phyloP scores from a whole-genome alignment of 228 moss, liverwort and hornwort genomes.

The Sphagnum fallax region DNA sequence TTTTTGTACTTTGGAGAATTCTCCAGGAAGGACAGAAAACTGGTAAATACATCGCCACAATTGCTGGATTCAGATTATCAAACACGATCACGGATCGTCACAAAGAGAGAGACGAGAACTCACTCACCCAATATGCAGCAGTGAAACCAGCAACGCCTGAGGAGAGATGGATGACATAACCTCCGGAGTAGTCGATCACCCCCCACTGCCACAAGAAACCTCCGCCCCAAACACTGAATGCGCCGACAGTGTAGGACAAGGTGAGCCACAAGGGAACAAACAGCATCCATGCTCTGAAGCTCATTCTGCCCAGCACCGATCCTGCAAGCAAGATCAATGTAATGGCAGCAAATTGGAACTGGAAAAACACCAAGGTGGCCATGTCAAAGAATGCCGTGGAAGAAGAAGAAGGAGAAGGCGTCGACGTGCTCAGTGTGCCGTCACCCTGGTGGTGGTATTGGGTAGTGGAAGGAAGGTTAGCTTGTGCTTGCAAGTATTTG shows the following conservation, averaged over 20 bases:
- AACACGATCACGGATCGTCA: too few species aligned
- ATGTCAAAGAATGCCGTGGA: conserved; percentile 18
- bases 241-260: conserved; percentile 26
- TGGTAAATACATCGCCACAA: too few species aligned
- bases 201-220: conserved; percentile 22
- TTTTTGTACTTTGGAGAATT: too few species aligned
- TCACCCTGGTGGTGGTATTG: neutral
- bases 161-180: conserved; percentile 28
- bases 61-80: too few species aligned
- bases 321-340: conserved; percentile 32
- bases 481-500: conserved; percentile 27
- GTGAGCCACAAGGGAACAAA: conserved; percentile 29
- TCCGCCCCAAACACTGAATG: conserved; percentile 31
- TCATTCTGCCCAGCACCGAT: conserved; percentile 25
- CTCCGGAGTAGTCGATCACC: conserved; percentile 27
- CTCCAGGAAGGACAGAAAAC: too few species aligned
- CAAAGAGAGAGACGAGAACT: neutral
- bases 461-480: conserved; percentile 30
- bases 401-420: neutral
- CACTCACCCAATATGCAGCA: conserved; percentile 8
- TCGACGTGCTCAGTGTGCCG: neutral
- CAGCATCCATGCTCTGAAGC: conserved; percentile 23
- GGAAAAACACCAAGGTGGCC: conserved; percentile 63
- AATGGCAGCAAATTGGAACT: conserved; percentile 66
- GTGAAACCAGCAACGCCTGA: conserved; percentile 17